phyloP scores from a whole-genome alignment of 805 yeast genomes.

The Teunomyces barrocoloradensis region DNA sequence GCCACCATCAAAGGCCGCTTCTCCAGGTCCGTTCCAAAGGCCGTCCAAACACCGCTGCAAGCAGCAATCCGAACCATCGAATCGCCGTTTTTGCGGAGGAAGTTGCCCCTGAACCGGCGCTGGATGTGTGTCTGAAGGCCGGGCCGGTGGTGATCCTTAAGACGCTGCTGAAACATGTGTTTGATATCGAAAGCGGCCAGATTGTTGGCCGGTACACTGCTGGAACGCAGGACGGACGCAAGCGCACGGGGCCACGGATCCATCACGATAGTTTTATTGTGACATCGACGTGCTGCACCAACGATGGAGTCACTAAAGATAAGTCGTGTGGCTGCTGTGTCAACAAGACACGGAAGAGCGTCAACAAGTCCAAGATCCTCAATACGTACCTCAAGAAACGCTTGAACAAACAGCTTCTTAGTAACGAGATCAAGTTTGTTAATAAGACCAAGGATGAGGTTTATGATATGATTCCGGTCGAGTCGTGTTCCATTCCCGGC shows the following conservation, averaged over 20 bases:
- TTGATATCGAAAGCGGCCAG: constrained; percentile 35
- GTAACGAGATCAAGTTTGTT: neutral
- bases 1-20: constrained; percentile 74
- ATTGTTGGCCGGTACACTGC: constrained; percentile 40
- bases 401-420: neutral
- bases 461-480: constrained; percentile 26
- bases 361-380: constrained; percentile 36
- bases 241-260: constrained; percentile 18
- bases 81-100: constrained; percentile 58
- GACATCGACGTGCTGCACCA: constrained; percentile 32
- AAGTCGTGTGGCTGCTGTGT: constrained; percentile 31
- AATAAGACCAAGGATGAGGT: constrained; percentile 2
- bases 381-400: constrained; percentile 7
- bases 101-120: constrained; percentile 10
- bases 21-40: constrained; percentile 90
- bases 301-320: constrained; percentile 16
- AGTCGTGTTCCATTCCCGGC: constrained; percentile 35
- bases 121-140: constrained; percentile 5
- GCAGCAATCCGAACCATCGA: constrained; percentile 49
- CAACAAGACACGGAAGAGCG: constrained; percentile 24
- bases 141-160: constrained; percentile 33
- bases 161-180: constrained; percentile 38
- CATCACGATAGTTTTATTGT: constrained; percentile 33
- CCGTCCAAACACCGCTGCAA: constrained; percentile 64
- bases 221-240: constrained; percentile 6